phyloP scores from a whole-genome alignment of 148 eudicot genomes.

The Suaeda aralocaspica region DNA sequence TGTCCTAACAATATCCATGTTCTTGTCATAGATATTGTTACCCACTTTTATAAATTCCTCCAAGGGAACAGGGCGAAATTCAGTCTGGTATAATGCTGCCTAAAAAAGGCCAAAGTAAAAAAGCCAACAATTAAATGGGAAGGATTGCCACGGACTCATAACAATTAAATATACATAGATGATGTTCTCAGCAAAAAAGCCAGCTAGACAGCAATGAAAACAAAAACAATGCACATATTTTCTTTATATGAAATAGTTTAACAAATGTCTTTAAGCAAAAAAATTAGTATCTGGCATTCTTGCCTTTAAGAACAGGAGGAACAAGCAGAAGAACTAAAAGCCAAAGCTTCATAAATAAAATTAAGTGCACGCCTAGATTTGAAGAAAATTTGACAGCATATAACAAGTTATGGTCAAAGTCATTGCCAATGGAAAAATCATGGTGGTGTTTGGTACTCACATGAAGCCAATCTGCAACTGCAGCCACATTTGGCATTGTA shows the following conservation, averaged over 20 bases:
- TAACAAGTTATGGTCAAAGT: neutral
- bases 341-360: neutral
- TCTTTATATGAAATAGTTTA: too few relatives aligned
- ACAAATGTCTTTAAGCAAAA: too few relatives aligned
- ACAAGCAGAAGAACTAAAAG: neutral
- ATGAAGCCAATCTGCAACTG: conserved; percentile 99
- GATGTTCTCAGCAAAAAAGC: neutral
- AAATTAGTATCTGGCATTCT: too few relatives aligned
- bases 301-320: too few relatives aligned
- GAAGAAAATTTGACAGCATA: neutral
- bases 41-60: conserved; percentile 97
- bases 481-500: conserved; percentile 95
- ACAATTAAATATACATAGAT: neutral
- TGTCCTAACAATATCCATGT: conserved; percentile 76
- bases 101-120: conserved; percentile 27
- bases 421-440: neutral
- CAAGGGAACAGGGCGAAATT: conserved; percentile 95
- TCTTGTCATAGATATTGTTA: conserved; percentile 66
- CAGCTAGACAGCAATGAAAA: neutral
- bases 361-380: neutral
- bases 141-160: neutral
- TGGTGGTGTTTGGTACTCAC: conserved; percentile 40
- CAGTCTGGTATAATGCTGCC: conserved; percentile 97
- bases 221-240: neutral
- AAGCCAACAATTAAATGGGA: conserved; percentile 5